Evolutionary conservation across 2,329 filamentous ascomycete genomes (phyloP), one percentile per base, ranked within the genome.

Genomic region (Zopfia rhizophila): DNA sequence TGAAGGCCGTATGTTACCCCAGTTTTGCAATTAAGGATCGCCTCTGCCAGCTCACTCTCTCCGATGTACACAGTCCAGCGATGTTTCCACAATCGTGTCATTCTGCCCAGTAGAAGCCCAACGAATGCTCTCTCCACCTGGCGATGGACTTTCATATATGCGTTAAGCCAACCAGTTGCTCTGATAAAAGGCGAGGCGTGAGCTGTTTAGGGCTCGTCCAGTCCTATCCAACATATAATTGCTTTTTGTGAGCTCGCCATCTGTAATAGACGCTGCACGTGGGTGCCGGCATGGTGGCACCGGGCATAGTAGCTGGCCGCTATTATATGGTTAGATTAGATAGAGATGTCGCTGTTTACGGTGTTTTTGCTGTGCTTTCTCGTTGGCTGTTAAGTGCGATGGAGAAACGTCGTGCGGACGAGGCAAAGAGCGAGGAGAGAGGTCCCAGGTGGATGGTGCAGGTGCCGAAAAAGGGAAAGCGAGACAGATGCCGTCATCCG

Each of bases 401-500:
- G 18, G 36, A 48, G 21, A 36, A 37, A 48, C 32, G 48, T 51
- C 24, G 47, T 45, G 36, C 38, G 25, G 16, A 22, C 24, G 29
- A 7, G 12, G 27, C 10, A 25, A 31, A 22, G 41, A 29, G 28
- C 38, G 49, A 32, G 24, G 33, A 30, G 19, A 29, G 27, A 29
- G n/a, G 27, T 27, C 8, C 8, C 16, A n/a, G 27, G n/a, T 29
- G 27, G n/a, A 29, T n/a, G 27, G 42, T 45, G 32, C 32, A 38
- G 38, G 29, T 19, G 31, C 43, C 53, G 43, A 37, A 51, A 42
- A 42, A 44, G 37, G 45, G 43, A 48, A 44, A 45, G 35, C 33
- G 38, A 14, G 39, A 6, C 38, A 42, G 42, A 32, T 18, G 14
- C 19, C 27, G 38, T 44, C 43, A 42, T 50, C 42, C 41, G 48